phyloP scores from a whole-genome alignment of 2,329 filamentous ascomycete species.

The Fusarium lyarnte region DNA sequence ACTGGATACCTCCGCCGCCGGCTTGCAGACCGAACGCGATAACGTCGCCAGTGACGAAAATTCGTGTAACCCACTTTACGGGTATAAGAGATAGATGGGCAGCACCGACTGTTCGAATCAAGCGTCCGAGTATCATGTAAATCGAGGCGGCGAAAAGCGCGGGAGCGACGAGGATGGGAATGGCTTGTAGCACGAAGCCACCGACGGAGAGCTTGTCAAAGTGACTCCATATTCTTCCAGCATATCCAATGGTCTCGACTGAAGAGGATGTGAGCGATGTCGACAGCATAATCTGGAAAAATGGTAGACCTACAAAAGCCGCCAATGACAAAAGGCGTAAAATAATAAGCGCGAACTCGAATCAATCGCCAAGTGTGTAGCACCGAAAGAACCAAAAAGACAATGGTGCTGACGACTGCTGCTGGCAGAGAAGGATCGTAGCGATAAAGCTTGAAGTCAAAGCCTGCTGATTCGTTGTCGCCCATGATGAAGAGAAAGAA shows the following conservation, averaged over 20 bases:
- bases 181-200: conserved; percentile 7
- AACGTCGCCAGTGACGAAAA: conserved; percentile 5
- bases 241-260: conserved; percentile 11
- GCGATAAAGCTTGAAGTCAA: conserved; percentile 15
- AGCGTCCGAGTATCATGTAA: conserved; percentile 17
- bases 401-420: not conserved
- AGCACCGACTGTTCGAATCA: conserved; percentile 6
- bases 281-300: accelerated
- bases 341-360: conserved; percentile 1
- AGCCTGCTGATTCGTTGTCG: not conserved
- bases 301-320: not conserved
- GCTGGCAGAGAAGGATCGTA: conserved; percentile 2
- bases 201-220: not conserved
- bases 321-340: not conserved
- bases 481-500: not conserved
- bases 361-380: not conserved
- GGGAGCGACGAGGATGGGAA: conserved; percentile 12
- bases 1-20: conserved; percentile 5
- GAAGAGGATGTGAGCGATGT: not conserved
- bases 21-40: conserved; percentile 1
- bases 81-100: not conserved
- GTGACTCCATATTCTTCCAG: conserved; percentile 15
- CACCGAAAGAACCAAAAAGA: not conserved
- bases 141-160: conserved; percentile 15
- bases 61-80: conserved; percentile 13